Conservation (phyloP, 257 asterid genomes). For the Primulina huaijiensis region DNA sequence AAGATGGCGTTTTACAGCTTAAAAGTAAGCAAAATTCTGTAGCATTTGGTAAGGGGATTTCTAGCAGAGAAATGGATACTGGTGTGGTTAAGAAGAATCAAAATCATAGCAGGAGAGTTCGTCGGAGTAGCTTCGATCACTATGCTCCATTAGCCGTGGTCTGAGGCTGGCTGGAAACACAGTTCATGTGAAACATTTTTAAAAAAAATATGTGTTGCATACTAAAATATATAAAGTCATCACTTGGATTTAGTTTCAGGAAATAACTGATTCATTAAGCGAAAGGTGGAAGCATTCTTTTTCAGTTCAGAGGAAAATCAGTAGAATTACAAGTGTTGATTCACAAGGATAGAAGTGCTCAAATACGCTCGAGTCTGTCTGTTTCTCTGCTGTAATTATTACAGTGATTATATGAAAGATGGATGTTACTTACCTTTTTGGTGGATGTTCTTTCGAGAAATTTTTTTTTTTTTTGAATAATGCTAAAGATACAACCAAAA, state of each 20-base stretch:
- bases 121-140: constrained; percentile 49
- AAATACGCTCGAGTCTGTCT: not conserved
- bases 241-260: not conserved
- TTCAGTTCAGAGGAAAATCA: no score
- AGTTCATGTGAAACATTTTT: not conserved
- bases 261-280: not conserved
- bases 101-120: constrained; percentile 34
- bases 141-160: constrained; percentile 41
- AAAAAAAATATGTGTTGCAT: no score
- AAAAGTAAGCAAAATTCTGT: constrained; percentile 12
- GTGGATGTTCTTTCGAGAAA: no score
- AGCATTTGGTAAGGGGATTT: constrained; percentile 24
- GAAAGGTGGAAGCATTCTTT: not conserved
- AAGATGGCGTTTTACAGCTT: constrained; percentile 32
- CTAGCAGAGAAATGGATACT: constrained; percentile 33
- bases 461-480: no score
- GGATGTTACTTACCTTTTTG: no score
- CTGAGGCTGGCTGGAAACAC: not conserved
- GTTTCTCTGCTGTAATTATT: not conserved
- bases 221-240: not conserved
- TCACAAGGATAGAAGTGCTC: not conserved
- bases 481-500: no score
- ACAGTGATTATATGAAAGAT: not conserved
- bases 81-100: constrained; percentile 37
- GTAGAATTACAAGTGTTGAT: not conserved